Conservation (phyloP, 2,329 filamentous ascomycete species). For the Claviceps spartinae region DNA sequence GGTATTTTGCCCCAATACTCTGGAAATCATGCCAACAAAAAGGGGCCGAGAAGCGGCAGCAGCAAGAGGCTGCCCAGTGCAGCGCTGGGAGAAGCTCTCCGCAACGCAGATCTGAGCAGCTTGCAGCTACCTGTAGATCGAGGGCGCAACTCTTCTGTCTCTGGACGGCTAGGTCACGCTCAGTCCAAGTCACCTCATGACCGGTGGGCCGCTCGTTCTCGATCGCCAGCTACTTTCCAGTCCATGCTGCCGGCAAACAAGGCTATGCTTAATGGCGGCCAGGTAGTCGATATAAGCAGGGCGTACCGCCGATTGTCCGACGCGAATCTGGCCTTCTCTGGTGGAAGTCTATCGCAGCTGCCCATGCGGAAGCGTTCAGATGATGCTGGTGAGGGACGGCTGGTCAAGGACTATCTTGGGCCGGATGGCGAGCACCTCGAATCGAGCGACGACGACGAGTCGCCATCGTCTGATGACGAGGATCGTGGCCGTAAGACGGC, state of each 20-base stretch:
- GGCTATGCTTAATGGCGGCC: slow-evolving; percentile 45
- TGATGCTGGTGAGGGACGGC: slow-evolving; percentile 34
- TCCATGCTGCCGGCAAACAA: slow-evolving; percentile 17
- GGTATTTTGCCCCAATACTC: slow-evolving; percentile 25
- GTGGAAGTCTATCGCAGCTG: slow-evolving; percentile 48
- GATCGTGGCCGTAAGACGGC: slow-evolving; percentile 46
- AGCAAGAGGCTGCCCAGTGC: slow-evolving; percentile 20
- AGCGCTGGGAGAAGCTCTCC: slow-evolving; percentile 39
- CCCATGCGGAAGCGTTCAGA: slow-evolving; percentile 39
- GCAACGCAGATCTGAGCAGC: slow-evolving; percentile 35
- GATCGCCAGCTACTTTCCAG: slow-evolving; percentile 20
- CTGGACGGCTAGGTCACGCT: slow-evolving; percentile 20
- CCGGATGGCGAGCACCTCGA: slow-evolving; percentile 55
- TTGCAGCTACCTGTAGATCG: slow-evolving; percentile 35
- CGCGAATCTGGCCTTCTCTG: slow-evolving; percentile 50
- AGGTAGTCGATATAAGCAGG: slow-evolving; percentile 51
- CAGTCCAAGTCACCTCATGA: slow-evolving; percentile 41
- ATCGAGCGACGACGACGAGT: slow-evolving; percentile 59
- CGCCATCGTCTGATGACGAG: slow-evolving; percentile 51
- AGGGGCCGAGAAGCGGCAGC: slow-evolving; percentile 17
- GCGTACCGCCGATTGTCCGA: slow-evolving; percentile 62
- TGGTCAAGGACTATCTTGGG: slow-evolving; percentile 54
- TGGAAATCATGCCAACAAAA: slow-evolving; percentile 18
- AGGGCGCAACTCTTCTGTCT: slow-evolving; percentile 27
- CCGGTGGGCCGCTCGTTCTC: slow-evolving; percentile 28